Evolutionary conservation across 176 grass and related monocot genomes (phyloP).

Genomic region (Typha latifolia): DNA sequence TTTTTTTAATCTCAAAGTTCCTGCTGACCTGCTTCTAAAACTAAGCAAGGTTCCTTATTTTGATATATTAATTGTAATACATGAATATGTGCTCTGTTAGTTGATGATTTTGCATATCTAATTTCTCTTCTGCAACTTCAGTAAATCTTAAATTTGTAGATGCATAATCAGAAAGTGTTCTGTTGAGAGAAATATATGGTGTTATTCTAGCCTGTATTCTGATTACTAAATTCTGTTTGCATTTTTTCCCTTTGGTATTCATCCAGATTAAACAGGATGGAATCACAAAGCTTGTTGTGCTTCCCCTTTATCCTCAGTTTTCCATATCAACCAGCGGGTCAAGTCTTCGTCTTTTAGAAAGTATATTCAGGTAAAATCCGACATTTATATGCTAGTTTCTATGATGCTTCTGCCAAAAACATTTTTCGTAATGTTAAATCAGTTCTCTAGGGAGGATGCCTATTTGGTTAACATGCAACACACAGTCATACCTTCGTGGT

Average conservation of each 20-base stretch:
- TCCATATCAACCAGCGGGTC: slow-evolving; percentile 99
- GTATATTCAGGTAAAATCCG: slow-evolving; percentile 76
- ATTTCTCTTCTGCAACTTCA: not conserved
- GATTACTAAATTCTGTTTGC: not conserved
- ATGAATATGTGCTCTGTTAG: not conserved
- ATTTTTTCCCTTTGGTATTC: not conserved
- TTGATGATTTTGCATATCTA: not conserved
- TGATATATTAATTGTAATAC: not conserved
- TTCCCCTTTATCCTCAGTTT: slow-evolving; percentile 98
- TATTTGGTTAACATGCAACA: slow-evolving; percentile 99
- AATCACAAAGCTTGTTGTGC: slow-evolving; percentile 96
- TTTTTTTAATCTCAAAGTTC: too few species aligned
- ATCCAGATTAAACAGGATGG: slow-evolving; percentile 85
- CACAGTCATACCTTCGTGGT: slow-evolving; percentile 99
- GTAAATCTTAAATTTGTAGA: not conserved
- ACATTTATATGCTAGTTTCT: slow-evolving; percentile 7
- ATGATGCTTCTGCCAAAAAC: slow-evolving; percentile 10
- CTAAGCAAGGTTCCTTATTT: not conserved
- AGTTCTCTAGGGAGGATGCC: slow-evolving; percentile 73
- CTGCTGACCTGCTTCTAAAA: not conserved
- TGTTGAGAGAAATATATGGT: not conserved
- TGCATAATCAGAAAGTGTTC: not conserved
- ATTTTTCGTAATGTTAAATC: slow-evolving; percentile 11
- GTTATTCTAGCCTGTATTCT: not conserved
- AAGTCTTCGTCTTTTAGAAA: slow-evolving; percentile 89